phyloP scores from a whole-genome alignment of 257 asterid genomes.

The Lantana camara region DNA sequence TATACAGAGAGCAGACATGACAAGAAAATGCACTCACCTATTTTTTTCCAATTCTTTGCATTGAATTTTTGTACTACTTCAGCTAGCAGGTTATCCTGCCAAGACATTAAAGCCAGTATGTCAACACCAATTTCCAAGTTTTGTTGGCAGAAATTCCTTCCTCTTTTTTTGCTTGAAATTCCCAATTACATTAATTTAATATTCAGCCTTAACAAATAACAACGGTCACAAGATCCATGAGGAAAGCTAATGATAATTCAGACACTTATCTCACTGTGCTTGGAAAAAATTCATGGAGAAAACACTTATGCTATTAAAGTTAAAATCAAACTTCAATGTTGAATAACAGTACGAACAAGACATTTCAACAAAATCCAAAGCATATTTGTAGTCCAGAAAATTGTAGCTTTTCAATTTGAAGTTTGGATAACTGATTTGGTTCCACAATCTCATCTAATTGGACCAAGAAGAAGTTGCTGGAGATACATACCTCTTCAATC shows the following conservation, averaged over 20 bases:
- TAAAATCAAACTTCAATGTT: not conserved
- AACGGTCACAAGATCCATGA: not conserved
- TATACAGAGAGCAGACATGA: conserved; percentile 1
- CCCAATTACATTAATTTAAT: conserved; percentile 7
- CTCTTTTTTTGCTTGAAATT: not conserved
- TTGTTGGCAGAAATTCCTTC: not conserved
- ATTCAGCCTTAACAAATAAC: conserved; percentile 4
- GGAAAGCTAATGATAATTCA: not conserved
- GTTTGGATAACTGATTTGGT: not conserved
- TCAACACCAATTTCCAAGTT: conserved; percentile 10
- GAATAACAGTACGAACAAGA: not conserved
- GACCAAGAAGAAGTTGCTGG: not conserved
- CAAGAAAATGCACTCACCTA: conserved; percentile 49
- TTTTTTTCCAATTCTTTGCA: conserved; percentile 76
- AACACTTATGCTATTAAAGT: not conserved
- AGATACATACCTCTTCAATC: conserved; percentile 63
- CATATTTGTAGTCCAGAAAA: conserved; percentile 6
- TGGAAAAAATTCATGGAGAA: not conserved
- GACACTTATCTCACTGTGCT: not conserved
- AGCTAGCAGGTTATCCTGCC: conserved; percentile 64
- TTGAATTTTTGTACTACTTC: conserved; percentile 58
- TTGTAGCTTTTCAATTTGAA: not conserved
- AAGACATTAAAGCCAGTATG: conserved; percentile 13
- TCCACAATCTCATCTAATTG: conserved; percentile 6
- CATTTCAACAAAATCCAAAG: not conserved